Base-by-base conservation (phyloP, 345 rosid genomes). In the Trapa incisa region DNA sequence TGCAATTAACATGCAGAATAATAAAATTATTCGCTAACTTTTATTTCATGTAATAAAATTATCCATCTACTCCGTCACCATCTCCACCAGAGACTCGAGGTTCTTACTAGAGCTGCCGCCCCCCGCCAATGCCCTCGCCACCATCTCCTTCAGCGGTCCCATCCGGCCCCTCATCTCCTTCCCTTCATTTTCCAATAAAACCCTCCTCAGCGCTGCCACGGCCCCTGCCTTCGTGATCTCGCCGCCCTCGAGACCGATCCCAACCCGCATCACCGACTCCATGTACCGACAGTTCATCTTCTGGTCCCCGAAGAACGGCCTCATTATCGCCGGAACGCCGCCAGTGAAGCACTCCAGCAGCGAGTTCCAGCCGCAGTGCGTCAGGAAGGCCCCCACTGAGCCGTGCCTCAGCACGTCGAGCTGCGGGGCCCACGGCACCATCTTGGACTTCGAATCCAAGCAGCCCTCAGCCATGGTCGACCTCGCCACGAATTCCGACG, bases 341-440 rank as follows among this genome's bases (percentile, higher is more conserved):
- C 80, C 80, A 1, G 62, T 47, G 2, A 87, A 68, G 60, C 85
- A 77, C 68, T 87, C 94, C 67, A 64, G 11, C 10, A 80, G 41
- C 0, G 91, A 86, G 66, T 87, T 87, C 90, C 90, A 85, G 13
- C 90, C 94, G 2, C 80, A 41, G 32, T 88, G 94, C 4, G 86
- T 86, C 66, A 80, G 47, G 39, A 85, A 87, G 0, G 71, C 94
- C 32, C 91, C 93, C 15, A 79, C 76, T 0, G 88, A 65, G 11
- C 66, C 42, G 74, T 91, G 87, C 15, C 37, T 68, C 50, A 88
- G 67, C 16, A 88, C 72, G 45, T 80, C 45, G 2, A 33, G 3
- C 63, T 91, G 97, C 3, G 92, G 96, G 3, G 85, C 76, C 92
- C 92, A 79, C 13, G 88, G 75, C 50, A 88, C 84, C 14, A 89